phyloP scores from a whole-genome alignment of 106 monocot genomes.

The Posidonia australis region DNA sequence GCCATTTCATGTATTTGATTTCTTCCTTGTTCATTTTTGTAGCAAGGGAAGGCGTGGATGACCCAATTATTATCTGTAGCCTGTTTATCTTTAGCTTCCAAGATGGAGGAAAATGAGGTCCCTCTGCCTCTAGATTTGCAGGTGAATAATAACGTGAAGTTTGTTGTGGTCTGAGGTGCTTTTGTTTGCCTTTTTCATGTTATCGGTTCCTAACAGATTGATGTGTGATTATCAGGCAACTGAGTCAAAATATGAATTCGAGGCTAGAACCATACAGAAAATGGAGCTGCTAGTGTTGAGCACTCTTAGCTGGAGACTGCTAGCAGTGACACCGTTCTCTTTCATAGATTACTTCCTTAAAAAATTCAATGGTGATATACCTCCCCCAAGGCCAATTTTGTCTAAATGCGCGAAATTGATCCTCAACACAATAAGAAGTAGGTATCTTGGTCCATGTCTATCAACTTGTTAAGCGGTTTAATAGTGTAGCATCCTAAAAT shows the following conservation, averaged over 20 bases:
- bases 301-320: constrained; percentile 89
- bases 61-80: constrained; percentile 63
- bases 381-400: constrained; percentile 18
- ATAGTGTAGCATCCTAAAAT: no score
- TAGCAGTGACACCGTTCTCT: constrained; percentile 82
- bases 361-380: constrained; percentile 32
- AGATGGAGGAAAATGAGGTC: constrained; percentile 65
- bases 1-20: no score
- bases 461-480: no score
- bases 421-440: constrained; percentile 54
- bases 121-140: constrained; percentile 61
- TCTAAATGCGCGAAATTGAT: constrained; percentile 40
- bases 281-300: constrained; percentile 91
- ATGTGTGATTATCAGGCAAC: not conserved
- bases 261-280: constrained; percentile 75
- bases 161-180: not conserved
- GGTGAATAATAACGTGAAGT: constrained; percentile 14
- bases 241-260: constrained; percentile 63
- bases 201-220: not conserved
- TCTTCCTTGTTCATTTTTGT: not conserved
- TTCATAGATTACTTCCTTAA: constrained; percentile 75
- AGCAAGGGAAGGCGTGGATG: constrained; percentile 63
- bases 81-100: constrained; percentile 67
- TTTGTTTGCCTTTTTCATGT: not conserved
- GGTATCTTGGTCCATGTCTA: not conserved